Percentiles rank a stretch among this genome's conserved stretches.
Conservation (phyloP, 73 alveolate genomes). For the Paramecium tetraurelia region DNA sequence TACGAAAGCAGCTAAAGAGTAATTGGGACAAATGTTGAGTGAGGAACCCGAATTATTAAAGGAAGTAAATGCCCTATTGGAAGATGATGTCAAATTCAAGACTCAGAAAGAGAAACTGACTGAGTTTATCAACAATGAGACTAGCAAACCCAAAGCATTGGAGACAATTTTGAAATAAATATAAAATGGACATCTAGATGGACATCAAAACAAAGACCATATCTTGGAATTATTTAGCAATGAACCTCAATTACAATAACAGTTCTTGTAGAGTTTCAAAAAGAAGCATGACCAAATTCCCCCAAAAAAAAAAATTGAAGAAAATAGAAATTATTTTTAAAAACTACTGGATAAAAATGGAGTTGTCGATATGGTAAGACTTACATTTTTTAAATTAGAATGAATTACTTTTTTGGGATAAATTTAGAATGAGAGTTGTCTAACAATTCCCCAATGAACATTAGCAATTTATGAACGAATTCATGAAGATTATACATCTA, state of each 20-base stretch:
- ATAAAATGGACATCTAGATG: conserved; percentile 30
- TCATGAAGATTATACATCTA: conserved; percentile 30
- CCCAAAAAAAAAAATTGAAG: neutral
- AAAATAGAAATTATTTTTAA: conserved; percentile 21
- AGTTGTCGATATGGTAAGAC: neutral
- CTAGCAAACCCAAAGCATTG: neutral
- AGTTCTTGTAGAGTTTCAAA: neutral
- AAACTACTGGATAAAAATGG: conserved; percentile 33
- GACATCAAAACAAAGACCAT: neutral
- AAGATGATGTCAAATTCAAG: conserved; percentile 36
- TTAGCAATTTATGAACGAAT: conserved; percentile 17
- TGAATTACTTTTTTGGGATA: conserved; percentile 44
- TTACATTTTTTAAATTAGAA: neutral
- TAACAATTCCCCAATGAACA: neutral
- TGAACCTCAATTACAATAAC: neutral
- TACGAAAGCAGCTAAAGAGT: neutral
- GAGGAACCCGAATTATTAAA: conserved; percentile 37
- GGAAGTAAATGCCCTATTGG: conserved; percentile 15
- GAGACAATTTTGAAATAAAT: neutral
- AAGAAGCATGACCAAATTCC: neutral
- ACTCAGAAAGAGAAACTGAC: conserved; percentile 14
- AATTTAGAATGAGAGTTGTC: neutral
- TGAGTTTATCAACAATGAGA: neutral
- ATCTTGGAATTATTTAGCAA: neutral
- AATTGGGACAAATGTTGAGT: neutral